Evolutionary conservation across 257 asterid species (phyloP), one percentile per base, ranked within the genome.

Genomic region (Solanum clarkiae): DNA sequence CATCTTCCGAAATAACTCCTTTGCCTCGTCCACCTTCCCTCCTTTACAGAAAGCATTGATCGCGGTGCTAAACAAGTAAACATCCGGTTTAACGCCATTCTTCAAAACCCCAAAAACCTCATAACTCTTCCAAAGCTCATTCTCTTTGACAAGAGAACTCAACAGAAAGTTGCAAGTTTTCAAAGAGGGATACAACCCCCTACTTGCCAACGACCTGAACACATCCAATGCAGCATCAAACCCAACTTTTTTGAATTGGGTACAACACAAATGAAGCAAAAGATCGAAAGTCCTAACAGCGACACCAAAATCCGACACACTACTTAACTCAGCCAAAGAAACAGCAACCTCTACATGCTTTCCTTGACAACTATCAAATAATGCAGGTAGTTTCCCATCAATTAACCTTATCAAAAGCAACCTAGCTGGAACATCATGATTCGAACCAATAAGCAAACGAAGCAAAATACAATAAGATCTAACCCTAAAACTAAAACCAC

Each of bases 151-250:
- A 85, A 95, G 98, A 47, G 91, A 88, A 83, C 91, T 93, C 91
- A 96, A 90, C 84, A 96, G 85, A 93, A 93, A 88, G 82, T 80
- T 89, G 87, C 97, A 90, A 81, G 98, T 96, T 90, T 88, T 94
- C 84, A 91, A 87, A 26, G 98, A 93, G 7, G 98, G 98, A 80
- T 93, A 84, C 87, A 96, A 86, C 54, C 96, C 94, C 81, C 86
- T 89, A 84, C 90, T 84, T 0, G 92, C 90, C 84, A 96, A 83
- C 56, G 88, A 40, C 88, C 87, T 80, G 83, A 96, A 89, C 84
- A 90, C 93, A 51, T 91, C 94, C 82, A 94, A 84, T 3, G 90
- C 92, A 87, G 88, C 93, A 88, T 87, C 89, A 72, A 90, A 88
- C 15, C 98, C 94, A 80, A 85, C 84, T 86, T 84, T 84, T 91